phyloP scores from a whole-genome alignment of 2,329 filamentous ascomycete genomes.

The Bipolaris oryzae region DNA sequence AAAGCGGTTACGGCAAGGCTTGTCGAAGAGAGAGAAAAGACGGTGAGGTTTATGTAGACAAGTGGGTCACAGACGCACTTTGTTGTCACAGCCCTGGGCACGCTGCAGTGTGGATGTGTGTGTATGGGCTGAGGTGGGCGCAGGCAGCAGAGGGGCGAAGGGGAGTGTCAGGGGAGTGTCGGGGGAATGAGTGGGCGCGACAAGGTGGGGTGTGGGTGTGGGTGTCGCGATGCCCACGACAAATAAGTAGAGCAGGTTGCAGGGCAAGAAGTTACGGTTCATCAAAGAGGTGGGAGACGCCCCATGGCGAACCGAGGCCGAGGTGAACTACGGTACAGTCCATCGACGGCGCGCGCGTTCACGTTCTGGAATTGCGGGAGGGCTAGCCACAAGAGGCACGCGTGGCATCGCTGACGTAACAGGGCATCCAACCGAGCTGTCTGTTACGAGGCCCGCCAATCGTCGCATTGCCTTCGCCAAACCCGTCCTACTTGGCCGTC shows the following conservation, averaged over 20 bases:
- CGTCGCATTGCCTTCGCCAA: background rate
- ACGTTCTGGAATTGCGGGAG: slow-evolving; percentile 6
- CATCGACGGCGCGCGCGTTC: slow-evolving; percentile 2
- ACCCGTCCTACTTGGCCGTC: background rate
- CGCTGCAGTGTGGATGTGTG: background rate
- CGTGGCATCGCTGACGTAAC: slow-evolving; percentile 15
- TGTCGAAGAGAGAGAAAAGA: background rate
- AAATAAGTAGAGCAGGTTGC: background rate
- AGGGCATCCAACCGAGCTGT: background rate
- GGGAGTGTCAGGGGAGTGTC: background rate
- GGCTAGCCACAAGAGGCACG: slow-evolving; percentile 10
- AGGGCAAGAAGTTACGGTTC: background rate
- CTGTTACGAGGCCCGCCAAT: background rate
- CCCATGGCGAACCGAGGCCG: background rate
- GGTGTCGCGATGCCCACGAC: background rate
- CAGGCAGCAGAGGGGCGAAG: background rate
- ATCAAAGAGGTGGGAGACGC: background rate
- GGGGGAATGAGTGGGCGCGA: background rate
- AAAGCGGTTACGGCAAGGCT: background rate
- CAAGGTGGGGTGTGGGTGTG: too few relatives aligned
- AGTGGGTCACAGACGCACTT: background rate
- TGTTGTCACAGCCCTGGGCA: background rate
- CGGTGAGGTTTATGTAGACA: background rate
- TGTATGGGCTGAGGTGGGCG: background rate
- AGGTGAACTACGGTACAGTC: slow-evolving; percentile 1